These are phyloP conservation scores for Metarhizium guizhouense DNA, from an alignment of 2,329 filamentous ascomycete species.

Conservation along the genomic window DNA sequence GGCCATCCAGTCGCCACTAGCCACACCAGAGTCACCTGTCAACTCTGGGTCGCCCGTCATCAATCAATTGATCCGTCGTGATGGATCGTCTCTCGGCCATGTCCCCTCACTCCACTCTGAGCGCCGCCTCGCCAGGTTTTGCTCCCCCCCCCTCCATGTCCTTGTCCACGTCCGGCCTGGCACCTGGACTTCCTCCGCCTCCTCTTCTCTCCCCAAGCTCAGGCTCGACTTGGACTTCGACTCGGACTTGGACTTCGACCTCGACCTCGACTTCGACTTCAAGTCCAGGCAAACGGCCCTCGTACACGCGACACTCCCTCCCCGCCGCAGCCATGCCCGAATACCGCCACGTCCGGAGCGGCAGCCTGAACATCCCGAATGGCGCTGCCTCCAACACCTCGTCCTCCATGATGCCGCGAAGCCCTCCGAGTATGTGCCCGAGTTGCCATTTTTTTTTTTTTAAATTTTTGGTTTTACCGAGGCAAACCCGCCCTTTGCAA, in stretches of 20 bases:
- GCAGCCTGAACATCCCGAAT: constrained; percentile 45
- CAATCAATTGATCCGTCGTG: too few species aligned
- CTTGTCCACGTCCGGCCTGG: background rate
- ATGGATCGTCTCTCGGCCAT: constrained; percentile 5
- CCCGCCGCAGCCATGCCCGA: constrained; percentile 32
- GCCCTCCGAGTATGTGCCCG: constrained; percentile 44
- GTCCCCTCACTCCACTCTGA: constrained; percentile 6
- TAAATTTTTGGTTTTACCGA: too few species aligned
- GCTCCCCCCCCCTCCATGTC: background rate
- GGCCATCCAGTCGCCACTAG: too few species aligned
- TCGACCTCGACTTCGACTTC: background rate
- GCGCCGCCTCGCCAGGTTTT: background rate
- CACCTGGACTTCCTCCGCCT: constrained; percentile 3
- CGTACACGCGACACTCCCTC: constrained; percentile 6
- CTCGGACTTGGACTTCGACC: background rate
- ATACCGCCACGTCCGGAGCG: constrained; percentile 47
- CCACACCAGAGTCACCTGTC: background rate
- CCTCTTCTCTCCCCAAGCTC: constrained; percentile 2
- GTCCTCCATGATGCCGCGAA: constrained; percentile 35
- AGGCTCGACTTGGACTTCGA: background rate
- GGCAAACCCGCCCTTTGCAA: too few species aligned
- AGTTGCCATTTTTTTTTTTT: background rate
- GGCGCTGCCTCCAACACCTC: constrained; percentile 15
- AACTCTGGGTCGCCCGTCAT: background rate
- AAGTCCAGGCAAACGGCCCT: constrained; percentile 1